Base-by-base conservation (phyloP, 345 rosid genomes). In the Boechera retrofracta region DNA sequence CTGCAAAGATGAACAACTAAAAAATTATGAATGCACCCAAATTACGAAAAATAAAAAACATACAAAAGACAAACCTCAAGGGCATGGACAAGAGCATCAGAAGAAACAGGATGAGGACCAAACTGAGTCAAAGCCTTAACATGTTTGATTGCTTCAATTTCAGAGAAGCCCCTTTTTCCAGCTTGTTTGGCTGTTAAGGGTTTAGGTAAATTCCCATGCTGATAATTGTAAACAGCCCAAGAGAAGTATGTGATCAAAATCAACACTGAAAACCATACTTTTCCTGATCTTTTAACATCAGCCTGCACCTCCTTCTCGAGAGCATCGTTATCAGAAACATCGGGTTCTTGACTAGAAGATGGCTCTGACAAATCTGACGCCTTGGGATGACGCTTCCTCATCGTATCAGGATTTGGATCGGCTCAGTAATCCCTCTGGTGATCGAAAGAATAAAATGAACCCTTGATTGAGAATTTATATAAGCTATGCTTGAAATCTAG, bases 81-180 rank as follows among this genome's bases (percentile, higher is more conserved):
- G 36, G 97, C 97, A 36, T 67, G 84, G 69, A 86, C 87, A 54
- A 95, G 91, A 77, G 94, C 86, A 67, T 88, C 84, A n/a, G 98
- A 90, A 45, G 91, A 90, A 76, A 95, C 87, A 1, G 93, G 88
- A 69, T 87, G 98, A 2, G 99, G 99, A 58, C 98, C 99, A 28
- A 91, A 56, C 57, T 84, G 82, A 73, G 96, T 91, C 92, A 95
- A 78, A 31, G 87, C 91, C 76, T 74, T 67, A 12, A 92, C 94
- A 76, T 95, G 99, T 65, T 86, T 81, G 78, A 88, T 77, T 1
- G 98, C 96, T 72, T 86, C 89, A 52, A 85, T 72, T 81, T 95
- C 99, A 44, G 99, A 92, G 73, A 95, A 95, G 7, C 99, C 97
- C 54, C 97, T 84, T 73, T 91, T 92, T 10, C 98, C 99, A n/a